Evolutionary conservation across 169 alveolate species (phyloP), one percentile per base, ranked within the genome.

Genomic region (Plasmodium gonderi): DNA sequence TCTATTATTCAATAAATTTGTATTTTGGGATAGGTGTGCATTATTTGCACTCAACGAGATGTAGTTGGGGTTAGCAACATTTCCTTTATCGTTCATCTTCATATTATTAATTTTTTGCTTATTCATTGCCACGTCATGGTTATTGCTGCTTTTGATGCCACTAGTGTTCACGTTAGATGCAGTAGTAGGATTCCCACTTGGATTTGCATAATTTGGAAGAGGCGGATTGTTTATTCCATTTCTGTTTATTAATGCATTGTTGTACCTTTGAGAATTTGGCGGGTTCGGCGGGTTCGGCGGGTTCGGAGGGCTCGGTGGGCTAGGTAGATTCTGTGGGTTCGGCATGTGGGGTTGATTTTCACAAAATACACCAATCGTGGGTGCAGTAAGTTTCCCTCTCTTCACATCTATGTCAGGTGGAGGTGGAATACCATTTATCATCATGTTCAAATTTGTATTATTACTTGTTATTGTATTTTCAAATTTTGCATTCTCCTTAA

Each of bases 341-440:
- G 67, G 51, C 51, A 42, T 9, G 79, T 0, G n/a, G n/a, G n/a
- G 75, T 17, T 26, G 44, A 33, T 12, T 14, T 36, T 7, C 81
- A 75, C 23, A 42, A 26, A 42, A 75, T 7, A 31, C 14, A 5
- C 77, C 75, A 79, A 6, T 51, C 20, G 82, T 31, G 14, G 75
- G 60, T 0, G 51, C 17, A 5, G 23, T 45, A 14, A 44, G 23
- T 26, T 40, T 87, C 33, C 79, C 79, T 44, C 68, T 77, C 14
- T 45, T 87, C 12, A 75, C 12, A 14, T 87, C 93, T 78, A 11
- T 42, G 11, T 87, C 93, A 2, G 89, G 89, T 4, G 89, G 90
- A 11, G 89, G 89, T 0, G 93, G 93, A 12, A 76, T 87, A 14
- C 23, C 79, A 42, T 81, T 81, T n/a, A 1, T 11, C 68, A 72